These are phyloP conservation scores for Epichloe hybrida DNA, from an alignment of 2,329 filamentous ascomycete genomes.

Conservation along the genomic window DNA sequence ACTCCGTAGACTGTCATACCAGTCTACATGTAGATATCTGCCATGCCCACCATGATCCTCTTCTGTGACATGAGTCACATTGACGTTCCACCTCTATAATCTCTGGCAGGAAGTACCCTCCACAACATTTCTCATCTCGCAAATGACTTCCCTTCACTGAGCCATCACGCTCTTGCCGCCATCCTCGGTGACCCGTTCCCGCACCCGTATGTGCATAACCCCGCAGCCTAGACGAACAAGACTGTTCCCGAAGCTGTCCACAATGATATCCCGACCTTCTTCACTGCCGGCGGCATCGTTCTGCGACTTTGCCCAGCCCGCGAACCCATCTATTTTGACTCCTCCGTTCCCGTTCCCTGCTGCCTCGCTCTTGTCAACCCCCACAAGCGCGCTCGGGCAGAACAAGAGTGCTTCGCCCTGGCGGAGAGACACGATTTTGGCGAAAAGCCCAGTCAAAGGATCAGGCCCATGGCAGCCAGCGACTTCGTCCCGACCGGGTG, in stretches of 20 bases:
- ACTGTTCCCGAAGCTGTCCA: not conserved
- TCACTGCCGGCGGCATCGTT: not conserved
- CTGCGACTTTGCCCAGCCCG: not conserved
- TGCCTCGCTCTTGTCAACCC: not conserved
- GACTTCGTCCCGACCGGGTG: not conserved
- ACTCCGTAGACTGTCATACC: too few species aligned
- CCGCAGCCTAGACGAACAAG: constrained; percentile 19
- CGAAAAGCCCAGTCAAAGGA: constrained; percentile 21
- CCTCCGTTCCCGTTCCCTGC: not conserved
- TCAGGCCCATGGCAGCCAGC: not conserved
- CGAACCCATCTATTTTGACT: not conserved
- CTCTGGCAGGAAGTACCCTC: too few species aligned
- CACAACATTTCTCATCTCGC: too few species aligned
- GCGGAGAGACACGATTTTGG: constrained; percentile 26
- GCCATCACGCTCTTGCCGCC: constrained; percentile 34
- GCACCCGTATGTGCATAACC: constrained; percentile 26
- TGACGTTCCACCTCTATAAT: too few species aligned
- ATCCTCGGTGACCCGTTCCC: constrained; percentile 29
- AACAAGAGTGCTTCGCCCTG: constrained; percentile 35
- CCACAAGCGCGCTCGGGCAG: constrained; percentile 28
- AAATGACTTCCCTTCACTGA: constrained; percentile 2
- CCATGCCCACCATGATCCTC: not conserved
- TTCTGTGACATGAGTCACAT: not conserved
- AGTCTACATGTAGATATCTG: too few species aligned
- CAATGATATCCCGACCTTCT: not conserved